These are phyloP conservation scores for Dendrobium chrysotoxum DNA, from an alignment of 106 monocot genomes.

Conservation along the genomic window DNA sequence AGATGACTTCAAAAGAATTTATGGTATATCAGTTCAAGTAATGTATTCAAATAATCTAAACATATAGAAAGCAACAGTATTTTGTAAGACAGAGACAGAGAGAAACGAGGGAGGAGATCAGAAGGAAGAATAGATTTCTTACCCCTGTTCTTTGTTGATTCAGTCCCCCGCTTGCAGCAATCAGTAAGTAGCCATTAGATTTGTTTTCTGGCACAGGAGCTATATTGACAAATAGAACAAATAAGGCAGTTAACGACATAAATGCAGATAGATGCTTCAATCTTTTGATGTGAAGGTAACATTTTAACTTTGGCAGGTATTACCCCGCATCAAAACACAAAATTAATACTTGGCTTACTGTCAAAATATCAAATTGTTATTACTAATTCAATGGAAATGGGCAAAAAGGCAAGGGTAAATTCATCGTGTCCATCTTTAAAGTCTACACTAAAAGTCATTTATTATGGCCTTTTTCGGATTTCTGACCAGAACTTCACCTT, in stretches of 20 bases:
- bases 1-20: neutral
- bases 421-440: no score
- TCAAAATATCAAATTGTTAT: no score
- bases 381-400: no score
- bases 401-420: no score
- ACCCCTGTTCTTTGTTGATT: slow-evolving; percentile 95
- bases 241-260: neutral
- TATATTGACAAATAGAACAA: slow-evolving; percentile 19
- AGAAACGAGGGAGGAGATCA: neutral
- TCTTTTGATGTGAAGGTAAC: neutral
- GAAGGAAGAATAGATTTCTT: slow-evolving; percentile 7
- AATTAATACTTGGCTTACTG: no score
- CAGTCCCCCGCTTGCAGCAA: slow-evolving; percentile 87
- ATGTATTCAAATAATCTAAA: neutral
- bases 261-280: neutral
- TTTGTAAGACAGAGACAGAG: neutral
- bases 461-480: no score
- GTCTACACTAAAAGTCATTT: no score
- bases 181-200: slow-evolving; percentile 86
- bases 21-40: no score
- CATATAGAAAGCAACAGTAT: neutral
- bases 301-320: neutral
- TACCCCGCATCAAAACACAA: neutral
- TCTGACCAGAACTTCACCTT: no score
- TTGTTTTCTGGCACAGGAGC: slow-evolving; percentile 45